Conservation (phyloP, 2,329 filamentous ascomycete genomes). For the Cytospora chrysosperma region DNA sequence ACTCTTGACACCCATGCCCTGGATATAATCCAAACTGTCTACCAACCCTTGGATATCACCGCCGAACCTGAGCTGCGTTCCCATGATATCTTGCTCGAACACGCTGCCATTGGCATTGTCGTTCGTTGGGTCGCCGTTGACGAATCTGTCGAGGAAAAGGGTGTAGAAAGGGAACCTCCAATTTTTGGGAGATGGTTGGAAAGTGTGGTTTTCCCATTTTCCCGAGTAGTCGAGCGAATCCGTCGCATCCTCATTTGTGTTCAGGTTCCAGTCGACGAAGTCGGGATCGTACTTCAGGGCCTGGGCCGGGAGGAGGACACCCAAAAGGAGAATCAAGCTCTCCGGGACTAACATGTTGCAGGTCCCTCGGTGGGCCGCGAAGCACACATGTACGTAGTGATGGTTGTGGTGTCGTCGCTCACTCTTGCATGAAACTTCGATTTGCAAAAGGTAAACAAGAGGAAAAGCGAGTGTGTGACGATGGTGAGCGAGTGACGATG, state of each 20-base stretch:
- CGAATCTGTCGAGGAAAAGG: conserved; percentile 61
- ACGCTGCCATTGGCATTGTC: conserved; percentile 61
- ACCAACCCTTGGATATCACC: conserved; percentile 58
- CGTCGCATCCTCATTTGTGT: conserved; percentile 45
- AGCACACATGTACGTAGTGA: conserved; percentile 10
- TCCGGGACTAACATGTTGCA: conserved; percentile 26
- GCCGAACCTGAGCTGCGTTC: conserved; percentile 62
- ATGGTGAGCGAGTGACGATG: conserved; percentile 21
- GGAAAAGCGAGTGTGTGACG: conserved; percentile 15
- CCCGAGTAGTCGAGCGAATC: conserved; percentile 54
- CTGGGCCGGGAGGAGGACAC: conserved; percentile 14
- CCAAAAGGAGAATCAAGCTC: conserved; percentile 24
- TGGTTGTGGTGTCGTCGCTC: neutral
- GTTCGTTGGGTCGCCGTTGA: conserved; percentile 64
- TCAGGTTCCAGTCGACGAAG: conserved; percentile 26
- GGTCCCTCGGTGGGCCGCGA: conserved; percentile 16
- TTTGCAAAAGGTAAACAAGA: neutral
- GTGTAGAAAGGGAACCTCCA: conserved; percentile 67
- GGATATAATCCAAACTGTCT: conserved; percentile 62
- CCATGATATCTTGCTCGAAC: conserved; percentile 60
- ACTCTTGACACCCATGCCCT: conserved; percentile 63
- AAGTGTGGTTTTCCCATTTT: conserved; percentile 51
- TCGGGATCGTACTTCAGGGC: conserved; percentile 24
- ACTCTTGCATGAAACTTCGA: neutral
- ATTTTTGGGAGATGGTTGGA: conserved; percentile 52